Percentiles rank a stretch among this genome's conserved stretches.
phyloP scores from a whole-genome alignment of 1,139 yeast genomes.

The Saccharomyces hybrid region DNA sequence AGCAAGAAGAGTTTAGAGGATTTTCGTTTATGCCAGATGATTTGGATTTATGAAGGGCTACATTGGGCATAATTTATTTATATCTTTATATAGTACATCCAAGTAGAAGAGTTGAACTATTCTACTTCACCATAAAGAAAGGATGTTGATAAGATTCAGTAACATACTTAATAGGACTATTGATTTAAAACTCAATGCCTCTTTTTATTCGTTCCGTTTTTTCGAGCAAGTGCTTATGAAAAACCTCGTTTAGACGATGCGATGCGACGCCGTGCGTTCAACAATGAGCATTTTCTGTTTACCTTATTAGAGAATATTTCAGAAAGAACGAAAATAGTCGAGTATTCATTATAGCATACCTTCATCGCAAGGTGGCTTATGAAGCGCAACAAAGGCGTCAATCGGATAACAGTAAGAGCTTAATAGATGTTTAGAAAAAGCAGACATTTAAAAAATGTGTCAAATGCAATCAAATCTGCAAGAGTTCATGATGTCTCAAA shows the following conservation, averaged over 20 bases:
- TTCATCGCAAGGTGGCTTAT: constrained; percentile 1
- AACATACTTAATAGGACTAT: background rate
- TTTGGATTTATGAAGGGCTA: constrained; percentile 18
- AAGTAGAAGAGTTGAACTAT: background rate
- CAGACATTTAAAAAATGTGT: constrained; percentile 41
- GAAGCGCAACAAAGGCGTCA: background rate
- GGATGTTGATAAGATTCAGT: background rate
- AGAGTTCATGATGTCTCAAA: constrained; percentile 30
- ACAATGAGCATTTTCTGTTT: background rate
- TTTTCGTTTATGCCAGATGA: constrained; percentile 81
- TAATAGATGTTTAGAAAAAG: constrained; percentile 2
- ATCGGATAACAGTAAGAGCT: background rate
- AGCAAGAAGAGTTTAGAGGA: constrained; percentile 97
- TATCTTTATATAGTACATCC: background rate
- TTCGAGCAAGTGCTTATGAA: constrained; percentile 35
- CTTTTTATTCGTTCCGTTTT: constrained; percentile 34
- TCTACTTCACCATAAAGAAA: background rate
- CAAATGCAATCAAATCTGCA: constrained; percentile 41
- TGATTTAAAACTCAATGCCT: background rate
- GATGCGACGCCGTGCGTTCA: background rate
- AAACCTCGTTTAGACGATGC: background rate
- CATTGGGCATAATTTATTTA: background rate
- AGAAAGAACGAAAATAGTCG: background rate
- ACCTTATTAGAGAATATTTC: background rate
- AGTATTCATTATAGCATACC: background rate